Conservation (phyloP, 805 yeast genomes). For the Wickerhamomyces canadensis region DNA sequence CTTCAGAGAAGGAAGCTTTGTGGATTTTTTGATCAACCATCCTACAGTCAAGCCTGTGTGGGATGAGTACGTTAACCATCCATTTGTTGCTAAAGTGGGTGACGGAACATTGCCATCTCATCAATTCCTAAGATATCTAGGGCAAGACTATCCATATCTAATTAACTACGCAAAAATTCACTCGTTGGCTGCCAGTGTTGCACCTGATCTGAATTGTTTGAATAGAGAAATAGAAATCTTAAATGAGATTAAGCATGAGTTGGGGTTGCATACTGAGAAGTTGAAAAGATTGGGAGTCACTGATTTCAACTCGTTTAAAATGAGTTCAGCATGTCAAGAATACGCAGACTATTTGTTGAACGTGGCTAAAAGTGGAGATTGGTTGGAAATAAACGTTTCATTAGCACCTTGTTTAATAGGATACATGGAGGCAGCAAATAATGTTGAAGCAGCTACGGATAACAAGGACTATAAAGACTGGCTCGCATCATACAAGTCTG, state of each 20-base stretch:
- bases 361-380: constrained; percentile 49
- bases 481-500: constrained; percentile 57
- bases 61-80: constrained; percentile 55
- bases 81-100: constrained; percentile 52
- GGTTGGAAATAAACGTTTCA: constrained; percentile 62
- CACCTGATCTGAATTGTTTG: constrained; percentile 48
- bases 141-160: constrained; percentile 64
- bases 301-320: constrained; percentile 39
- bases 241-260: constrained; percentile 47
- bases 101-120: constrained; percentile 41
- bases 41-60: constrained; percentile 51
- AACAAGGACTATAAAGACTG: constrained; percentile 38
- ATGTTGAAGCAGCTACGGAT: constrained; percentile 28
- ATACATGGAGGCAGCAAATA: constrained; percentile 42
- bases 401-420: constrained; percentile 76
- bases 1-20: constrained; percentile 27
- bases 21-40: constrained; percentile 49
- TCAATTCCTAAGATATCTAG: constrained; percentile 46
- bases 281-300: constrained; percentile 39
- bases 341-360: constrained; percentile 58
- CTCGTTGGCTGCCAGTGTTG: constrained; percentile 55
- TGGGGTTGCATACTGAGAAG: constrained; percentile 48
- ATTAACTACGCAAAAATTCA: constrained; percentile 65
- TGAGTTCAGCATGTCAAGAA: constrained; percentile 51
- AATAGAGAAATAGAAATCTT: constrained; percentile 47